Conservation (phyloP, 108 stramenopile species). For the Seminavis robusta region DNA sequence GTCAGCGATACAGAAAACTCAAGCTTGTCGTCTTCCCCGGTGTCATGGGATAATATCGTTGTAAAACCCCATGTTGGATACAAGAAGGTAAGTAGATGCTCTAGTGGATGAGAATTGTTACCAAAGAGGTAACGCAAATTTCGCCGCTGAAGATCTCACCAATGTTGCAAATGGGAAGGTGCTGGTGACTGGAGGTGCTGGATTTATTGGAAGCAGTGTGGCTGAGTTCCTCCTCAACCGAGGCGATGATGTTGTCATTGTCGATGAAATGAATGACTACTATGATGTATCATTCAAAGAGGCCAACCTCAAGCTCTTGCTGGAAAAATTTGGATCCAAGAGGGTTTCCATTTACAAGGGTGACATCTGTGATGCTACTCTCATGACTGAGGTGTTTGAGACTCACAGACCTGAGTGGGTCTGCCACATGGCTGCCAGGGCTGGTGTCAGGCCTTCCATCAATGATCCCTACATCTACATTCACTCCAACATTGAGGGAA, state of each 20-base stretch:
- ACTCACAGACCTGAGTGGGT: conserved; percentile 79
- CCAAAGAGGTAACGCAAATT: no score
- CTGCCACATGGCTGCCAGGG: conserved; percentile 98
- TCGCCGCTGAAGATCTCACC: no score
- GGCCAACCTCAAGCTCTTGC: conserved; percentile 70
- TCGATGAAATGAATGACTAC: conserved; percentile 99
- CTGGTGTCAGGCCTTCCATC: conserved; percentile 90
- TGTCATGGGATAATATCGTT: no score
- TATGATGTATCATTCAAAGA: conserved; percentile 93
- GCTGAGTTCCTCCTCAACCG: conserved; percentile 77
- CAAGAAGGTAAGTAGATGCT: no score
- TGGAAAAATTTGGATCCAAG: conserved; percentile 31
- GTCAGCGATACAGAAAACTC: no score
- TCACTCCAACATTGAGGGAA: conserved; percentile 94
- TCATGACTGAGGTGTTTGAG: conserved; percentile 82
- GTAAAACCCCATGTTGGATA: conserved; percentile 68
- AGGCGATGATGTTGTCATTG: conserved; percentile 93
- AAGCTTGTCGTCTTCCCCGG: no score
- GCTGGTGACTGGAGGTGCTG: conserved; percentile 97
- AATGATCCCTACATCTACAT: conserved; percentile 98
- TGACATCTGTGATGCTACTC: conserved; percentile 90
- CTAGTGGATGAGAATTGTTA: no score
- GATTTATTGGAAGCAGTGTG: conserved; percentile 93
- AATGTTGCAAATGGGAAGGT: conserved; percentile 86
- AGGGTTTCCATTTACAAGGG: conserved; percentile 74